Evolutionary conservation across 2,329 filamentous ascomycete genomes (phyloP).

Genomic region (Diplodia corticola): DNA sequence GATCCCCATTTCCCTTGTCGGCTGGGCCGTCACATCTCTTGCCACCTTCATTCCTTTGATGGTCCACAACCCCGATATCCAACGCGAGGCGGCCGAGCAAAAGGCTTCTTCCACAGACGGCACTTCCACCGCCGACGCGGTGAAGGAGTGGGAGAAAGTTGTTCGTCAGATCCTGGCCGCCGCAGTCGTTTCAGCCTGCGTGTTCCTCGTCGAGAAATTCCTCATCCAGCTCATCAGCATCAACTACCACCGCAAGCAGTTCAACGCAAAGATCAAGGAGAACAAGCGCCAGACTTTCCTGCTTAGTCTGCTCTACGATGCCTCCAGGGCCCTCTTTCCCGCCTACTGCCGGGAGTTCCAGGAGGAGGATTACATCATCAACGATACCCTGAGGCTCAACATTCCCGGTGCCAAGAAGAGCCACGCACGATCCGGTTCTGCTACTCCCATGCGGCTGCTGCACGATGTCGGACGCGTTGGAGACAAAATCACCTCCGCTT

Average conservation of each 20-base stretch:
- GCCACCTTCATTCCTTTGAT: constrained; percentile 54
- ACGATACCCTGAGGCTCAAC: constrained; percentile 67
- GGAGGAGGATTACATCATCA: constrained; percentile 90
- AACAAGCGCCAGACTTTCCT: constrained; percentile 86
- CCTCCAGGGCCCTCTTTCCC: constrained; percentile 83
- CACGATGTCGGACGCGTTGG: constrained; percentile 71
- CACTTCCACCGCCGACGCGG: constrained; percentile 21
- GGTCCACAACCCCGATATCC: constrained; percentile 37
- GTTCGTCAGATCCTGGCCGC: constrained; percentile 68
- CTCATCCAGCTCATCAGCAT: constrained; percentile 82
- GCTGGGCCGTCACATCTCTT: constrained; percentile 61
- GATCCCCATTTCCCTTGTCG: constrained; percentile 60
- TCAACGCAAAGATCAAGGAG: constrained; percentile 78
- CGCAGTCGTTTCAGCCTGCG: constrained; percentile 65
- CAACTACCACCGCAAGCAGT: constrained; percentile 81
- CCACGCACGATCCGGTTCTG: constrained; percentile 59
- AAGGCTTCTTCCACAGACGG: not conserved
- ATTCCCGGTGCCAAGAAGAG: constrained; percentile 57
- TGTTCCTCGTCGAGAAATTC: constrained; percentile 75
- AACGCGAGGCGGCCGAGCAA: constrained; percentile 23
- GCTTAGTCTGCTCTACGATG: constrained; percentile 83
- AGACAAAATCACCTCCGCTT: constrained; percentile 89
- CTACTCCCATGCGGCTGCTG: constrained; percentile 77
- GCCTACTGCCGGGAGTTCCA: constrained; percentile 88
- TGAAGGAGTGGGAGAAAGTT: constrained; percentile 53